Base-by-base conservation (phyloP, 1,284 basidiomycete genomes). In the Lentinus polychrous region DNA sequence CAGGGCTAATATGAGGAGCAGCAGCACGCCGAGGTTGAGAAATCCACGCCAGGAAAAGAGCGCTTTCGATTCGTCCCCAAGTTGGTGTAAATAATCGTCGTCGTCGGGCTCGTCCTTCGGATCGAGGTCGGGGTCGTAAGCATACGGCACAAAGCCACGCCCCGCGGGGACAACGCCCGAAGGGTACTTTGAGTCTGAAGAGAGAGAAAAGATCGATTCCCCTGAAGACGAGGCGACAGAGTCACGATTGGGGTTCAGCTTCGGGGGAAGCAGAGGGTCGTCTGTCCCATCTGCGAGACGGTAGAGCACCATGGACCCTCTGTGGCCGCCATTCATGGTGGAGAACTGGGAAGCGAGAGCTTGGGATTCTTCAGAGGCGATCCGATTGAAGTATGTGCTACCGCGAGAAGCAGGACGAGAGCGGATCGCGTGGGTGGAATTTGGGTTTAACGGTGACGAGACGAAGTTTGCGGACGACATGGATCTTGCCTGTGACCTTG, bases 271-370 rank as follows among this genome's bases (percentile, higher is more conserved):
- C n/a, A 69, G 61, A 27, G 45, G 27, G 4, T 59, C 60, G 35
- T 58, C 49, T 32, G 69, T 62, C 41, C 71, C 68, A 39, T 71
- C 72, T 0, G 80, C 76, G 17, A 86, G 68, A 11, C 80, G 75
- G 61, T 85, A 86, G 45, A 86, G 70, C 35, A 86, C 68, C 82
- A 86, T 84, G 40, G 79, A 80, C 1, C 79, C 79, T 41, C 75
- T 64, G 27, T 65, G 64, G 31, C 60, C 57, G 46, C 46, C 55
- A 14, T 47, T 52, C 14, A 59, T 38, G 22, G 56, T 46, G 14
- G 58, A 39, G 38, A 57, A 58, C 42, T 60, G 61, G 37, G 60
- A 57, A 8, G 65, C 54, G 38, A 75, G 66, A 0, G 66, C 67
- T 22, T 73, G 70, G 0, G 71, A 66, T 40, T 78, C 75, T 42